A percentile compares a stretch with the other conserved stretches of the same genome.
These are phyloP conservation scores for Hypomyces perniciosus DNA, from an alignment of 2,329 filamentous ascomycete species.

Conservation along the genomic window DNA sequence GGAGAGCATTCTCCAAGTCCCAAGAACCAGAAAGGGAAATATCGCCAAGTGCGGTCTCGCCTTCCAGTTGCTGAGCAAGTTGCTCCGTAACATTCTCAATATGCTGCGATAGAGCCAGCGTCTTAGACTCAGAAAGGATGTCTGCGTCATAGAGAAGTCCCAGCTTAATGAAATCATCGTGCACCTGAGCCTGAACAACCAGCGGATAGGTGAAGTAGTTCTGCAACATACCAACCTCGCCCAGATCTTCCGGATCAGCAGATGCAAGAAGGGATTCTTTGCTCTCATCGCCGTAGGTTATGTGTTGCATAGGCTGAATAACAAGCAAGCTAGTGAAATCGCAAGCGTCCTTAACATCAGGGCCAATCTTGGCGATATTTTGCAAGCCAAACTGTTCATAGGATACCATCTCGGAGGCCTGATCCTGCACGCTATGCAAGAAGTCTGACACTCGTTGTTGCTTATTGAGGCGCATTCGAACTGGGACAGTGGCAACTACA, in stretches of 20 bases:
- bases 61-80: constrained; percentile 4
- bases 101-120: constrained; percentile 7
- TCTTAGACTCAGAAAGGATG: not conserved
- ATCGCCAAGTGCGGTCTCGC: not conserved
- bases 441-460: constrained; percentile 4
- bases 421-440: constrained; percentile 11
- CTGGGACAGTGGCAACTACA: constrained; percentile 11
- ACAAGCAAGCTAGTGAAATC: not conserved
- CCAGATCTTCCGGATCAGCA: not conserved
- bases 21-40: not conserved
- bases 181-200: constrained; percentile 5
- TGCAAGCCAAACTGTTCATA: constrained; percentile 19
- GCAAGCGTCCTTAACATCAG: not conserved
- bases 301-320: not conserved
- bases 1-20: not conserved
- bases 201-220: constrained; percentile 13
- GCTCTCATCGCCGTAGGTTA: not conserved
- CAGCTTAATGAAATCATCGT: constrained; percentile 1
- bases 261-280: not conserved
- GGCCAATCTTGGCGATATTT: constrained; percentile 15
- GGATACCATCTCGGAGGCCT: constrained; percentile 14
- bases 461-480: constrained; percentile 9
- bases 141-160: constrained; percentile 2
- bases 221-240: not conserved
- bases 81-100: constrained; percentile 7